phyloP scores from a whole-genome alignment of 495 filamentous ascomycete genomes.

The Penicillium verhagenii region DNA sequence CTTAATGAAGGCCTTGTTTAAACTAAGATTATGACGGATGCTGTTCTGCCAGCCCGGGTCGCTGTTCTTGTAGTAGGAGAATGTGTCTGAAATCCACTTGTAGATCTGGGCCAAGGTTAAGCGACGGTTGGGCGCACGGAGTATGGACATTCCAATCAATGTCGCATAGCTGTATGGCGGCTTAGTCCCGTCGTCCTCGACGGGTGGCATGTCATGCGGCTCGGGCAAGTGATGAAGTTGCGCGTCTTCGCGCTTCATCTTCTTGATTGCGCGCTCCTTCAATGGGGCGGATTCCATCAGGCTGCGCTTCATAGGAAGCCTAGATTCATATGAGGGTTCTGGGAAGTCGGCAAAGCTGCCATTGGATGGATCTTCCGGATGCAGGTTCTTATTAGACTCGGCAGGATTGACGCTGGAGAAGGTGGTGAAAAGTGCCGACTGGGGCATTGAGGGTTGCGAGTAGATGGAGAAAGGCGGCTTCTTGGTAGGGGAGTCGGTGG shows the following conservation, averaged over 20 bases:
- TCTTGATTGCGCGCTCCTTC: conserved; percentile 69
- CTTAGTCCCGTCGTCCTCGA: conserved; percentile 86
- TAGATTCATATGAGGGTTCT: conserved; percentile 57
- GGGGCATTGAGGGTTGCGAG: conserved; percentile 48
- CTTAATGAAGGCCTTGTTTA: conserved; percentile 97
- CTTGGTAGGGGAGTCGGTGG: conserved; percentile 86
- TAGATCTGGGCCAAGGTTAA: conserved; percentile 97
- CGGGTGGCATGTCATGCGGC: conserved; percentile 71
- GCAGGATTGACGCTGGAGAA: conserved; percentile 49
- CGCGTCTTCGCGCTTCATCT: conserved; percentile 51
- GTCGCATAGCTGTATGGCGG: conserved; percentile 89
- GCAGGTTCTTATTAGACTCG: conserved; percentile 66
- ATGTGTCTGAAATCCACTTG: conserved; percentile 97
- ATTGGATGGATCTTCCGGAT: conserved; percentile 44
- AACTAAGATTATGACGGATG: conserved; percentile 95
- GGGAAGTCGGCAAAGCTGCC: conserved; percentile 54
- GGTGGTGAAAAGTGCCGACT: conserved; percentile 65
- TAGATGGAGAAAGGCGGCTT: conserved; percentile 56
- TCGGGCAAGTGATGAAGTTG: conserved; percentile 56
- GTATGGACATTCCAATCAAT: conserved; percentile 96
- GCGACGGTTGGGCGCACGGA: conserved; percentile 78
- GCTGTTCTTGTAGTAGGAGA: conserved; percentile 76
- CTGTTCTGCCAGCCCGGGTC: conserved; percentile 98
- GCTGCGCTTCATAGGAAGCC: conserved; percentile 60
- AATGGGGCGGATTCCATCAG: conserved; percentile 74